Percentiles rank a stretch among this genome's conserved stretches.
These are phyloP conservation scores for Monosporozyma aquatica DNA, from an alignment of 805 yeast genomes.

Conservation along the genomic window DNA sequence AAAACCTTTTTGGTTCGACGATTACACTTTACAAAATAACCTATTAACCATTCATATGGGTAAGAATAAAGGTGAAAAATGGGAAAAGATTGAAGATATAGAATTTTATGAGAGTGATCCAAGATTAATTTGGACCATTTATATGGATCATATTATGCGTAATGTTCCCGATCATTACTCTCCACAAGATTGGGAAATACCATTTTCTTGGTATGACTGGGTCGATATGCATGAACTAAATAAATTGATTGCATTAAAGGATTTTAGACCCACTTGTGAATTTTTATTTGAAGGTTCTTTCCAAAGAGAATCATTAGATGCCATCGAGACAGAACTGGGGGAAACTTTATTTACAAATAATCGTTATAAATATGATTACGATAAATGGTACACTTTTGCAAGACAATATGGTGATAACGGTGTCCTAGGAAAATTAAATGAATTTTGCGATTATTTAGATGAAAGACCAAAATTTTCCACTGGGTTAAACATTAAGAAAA, in stretches of 20 bases:
- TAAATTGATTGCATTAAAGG: slow-evolving; percentile 24
- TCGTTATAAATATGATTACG: slow-evolving; percentile 15
- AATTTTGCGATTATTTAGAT: slow-evolving; percentile 1
- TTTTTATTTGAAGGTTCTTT: slow-evolving; percentile 19
- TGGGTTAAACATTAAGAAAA: slow-evolving; percentile 10
- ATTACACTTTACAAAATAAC: slow-evolving; percentile 16
- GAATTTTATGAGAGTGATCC: slow-evolving; percentile 47
- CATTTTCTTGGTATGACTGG: slow-evolving; percentile 56
- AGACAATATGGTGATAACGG: slow-evolving; percentile 3
- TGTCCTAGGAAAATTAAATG: background rate
- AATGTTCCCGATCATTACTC: background rate
- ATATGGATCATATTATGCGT: slow-evolving; percentile 34
- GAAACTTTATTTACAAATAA: slow-evolving; percentile 16
- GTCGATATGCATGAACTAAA: slow-evolving; percentile 37
- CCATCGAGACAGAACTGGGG: slow-evolving; percentile 14
- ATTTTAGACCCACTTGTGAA: slow-evolving; percentile 14
- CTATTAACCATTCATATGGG: slow-evolving; percentile 18
- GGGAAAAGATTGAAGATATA: slow-evolving; percentile 16
- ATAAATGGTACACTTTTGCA: slow-evolving; percentile 10
- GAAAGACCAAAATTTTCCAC: slow-evolving; percentile 6
- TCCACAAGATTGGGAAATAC: slow-evolving; percentile 20
- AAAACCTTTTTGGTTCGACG: slow-evolving; percentile 14
- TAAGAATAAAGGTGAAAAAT: slow-evolving; percentile 10
- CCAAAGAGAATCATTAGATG: slow-evolving; percentile 8
- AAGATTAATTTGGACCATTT: slow-evolving; percentile 44